phyloP scores from a whole-genome alignment of 345 rosid species.

The Boechera divaricarpa region DNA sequence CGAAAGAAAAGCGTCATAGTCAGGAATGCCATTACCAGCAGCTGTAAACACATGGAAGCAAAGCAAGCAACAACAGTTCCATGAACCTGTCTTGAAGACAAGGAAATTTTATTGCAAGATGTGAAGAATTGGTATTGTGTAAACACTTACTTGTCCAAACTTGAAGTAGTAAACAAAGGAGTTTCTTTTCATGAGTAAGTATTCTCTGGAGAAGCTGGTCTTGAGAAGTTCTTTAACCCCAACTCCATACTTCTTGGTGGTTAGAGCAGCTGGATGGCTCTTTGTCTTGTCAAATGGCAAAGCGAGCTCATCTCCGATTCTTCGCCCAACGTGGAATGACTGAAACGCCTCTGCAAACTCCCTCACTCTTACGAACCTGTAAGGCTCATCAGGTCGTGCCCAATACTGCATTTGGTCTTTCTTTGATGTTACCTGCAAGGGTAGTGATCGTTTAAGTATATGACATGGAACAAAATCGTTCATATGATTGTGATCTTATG shows the following conservation, averaged over 20 bases:
- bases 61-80: background rate
- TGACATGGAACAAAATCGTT: conserved; percentile 7
- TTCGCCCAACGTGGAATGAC: conserved; percentile 61
- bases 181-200: conserved; percentile 76
- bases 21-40: conserved; percentile 44
- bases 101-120: background rate
- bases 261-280: conserved; percentile 80
- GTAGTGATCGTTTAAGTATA: background rate
- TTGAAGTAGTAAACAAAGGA: conserved; percentile 77
- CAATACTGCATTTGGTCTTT: conserved; percentile 89
- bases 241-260: conserved; percentile 62
- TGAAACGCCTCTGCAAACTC: conserved; percentile 79
- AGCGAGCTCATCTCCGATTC: conserved; percentile 54
- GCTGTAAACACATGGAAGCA: conserved; percentile 45
- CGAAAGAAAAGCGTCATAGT: conserved; percentile 64
- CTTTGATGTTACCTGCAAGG: conserved; percentile 72
- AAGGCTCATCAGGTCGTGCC: conserved; percentile 60
- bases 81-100: background rate
- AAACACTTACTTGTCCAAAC: conserved; percentile 55
- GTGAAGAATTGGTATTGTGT: conserved; percentile 7
- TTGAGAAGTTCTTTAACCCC: conserved; percentile 62
- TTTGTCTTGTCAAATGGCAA: conserved; percentile 61
- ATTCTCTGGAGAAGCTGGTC: conserved; percentile 66
- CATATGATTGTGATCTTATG: background rate
- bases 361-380: conserved; percentile 59